Percentiles rank a stretch among this genome's conserved stretches.
These are phyloP conservation scores for Picea glauca DNA, from an alignment of 75 land plant species.

Conservation along the genomic window DNA sequence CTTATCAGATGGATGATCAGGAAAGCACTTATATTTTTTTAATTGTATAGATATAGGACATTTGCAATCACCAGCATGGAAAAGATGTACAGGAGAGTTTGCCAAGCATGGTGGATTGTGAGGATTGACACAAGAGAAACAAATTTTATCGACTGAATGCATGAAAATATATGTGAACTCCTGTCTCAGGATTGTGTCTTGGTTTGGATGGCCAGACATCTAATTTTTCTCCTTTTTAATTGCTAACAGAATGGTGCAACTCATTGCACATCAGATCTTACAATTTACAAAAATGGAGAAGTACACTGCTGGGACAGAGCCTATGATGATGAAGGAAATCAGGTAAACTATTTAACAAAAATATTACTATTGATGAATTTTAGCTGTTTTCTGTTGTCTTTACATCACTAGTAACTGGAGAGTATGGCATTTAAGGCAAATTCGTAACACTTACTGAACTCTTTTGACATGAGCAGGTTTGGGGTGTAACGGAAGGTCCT, in stretches of 20 bases:
- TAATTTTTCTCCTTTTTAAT: background rate
- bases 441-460: background rate
- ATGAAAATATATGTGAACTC: background rate
- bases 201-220: background rate
- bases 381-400: background rate
- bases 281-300: constrained; percentile 75
- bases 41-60: background rate
- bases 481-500: constrained; percentile 85
- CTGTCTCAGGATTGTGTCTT: background rate
- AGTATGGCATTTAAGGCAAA: background rate
- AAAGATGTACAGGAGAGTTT: background rate
- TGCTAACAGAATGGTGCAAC: constrained; percentile 80
- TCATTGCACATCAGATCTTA: constrained; percentile 77
- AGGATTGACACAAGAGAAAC: background rate
- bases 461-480: constrained; percentile 55
- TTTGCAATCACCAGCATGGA: background rate
- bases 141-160: background rate
- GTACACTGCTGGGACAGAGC: constrained; percentile 90
- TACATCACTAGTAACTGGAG: background rate
- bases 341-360: constrained; percentile 35
- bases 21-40: background rate
- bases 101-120: background rate
- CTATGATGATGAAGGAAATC: constrained; percentile 89
- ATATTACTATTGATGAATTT: background rate
- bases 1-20: background rate